A percentile compares a stretch with the other conserved stretches of the same genome.
phyloP scores from a whole-genome alignment of 768 basidiomycete genomes.

The Leccinum fibrillosum region DNA sequence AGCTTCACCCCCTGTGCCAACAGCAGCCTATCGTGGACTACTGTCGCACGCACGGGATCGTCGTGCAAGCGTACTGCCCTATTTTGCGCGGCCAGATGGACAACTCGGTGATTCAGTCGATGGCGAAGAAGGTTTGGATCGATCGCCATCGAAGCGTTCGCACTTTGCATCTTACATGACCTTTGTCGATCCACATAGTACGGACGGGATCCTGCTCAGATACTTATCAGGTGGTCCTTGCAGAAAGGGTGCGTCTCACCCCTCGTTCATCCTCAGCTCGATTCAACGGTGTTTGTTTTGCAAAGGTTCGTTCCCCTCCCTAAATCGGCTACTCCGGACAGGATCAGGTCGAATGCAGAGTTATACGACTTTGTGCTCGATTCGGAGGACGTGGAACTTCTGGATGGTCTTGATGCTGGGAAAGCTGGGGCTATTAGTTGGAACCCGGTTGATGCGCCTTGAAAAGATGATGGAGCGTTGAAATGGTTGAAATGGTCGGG shows the following conservation, averaged over 20 bases:
- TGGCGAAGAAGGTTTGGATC: slow-evolving; percentile 56
- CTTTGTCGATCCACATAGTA: slow-evolving; percentile 36
- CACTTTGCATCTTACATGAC: slow-evolving; percentile 4
- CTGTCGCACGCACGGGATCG: slow-evolving; percentile 57
- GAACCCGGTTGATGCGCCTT: slow-evolving; percentile 69
- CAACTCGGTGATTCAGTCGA: slow-evolving; percentile 47
- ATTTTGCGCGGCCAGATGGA: slow-evolving; percentile 59
- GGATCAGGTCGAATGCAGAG: slow-evolving; percentile 71
- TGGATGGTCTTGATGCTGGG: slow-evolving; percentile 73
- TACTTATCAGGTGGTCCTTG: slow-evolving; percentile 87
- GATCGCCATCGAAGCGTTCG: background rate
- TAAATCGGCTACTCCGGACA: slow-evolving; percentile 67
- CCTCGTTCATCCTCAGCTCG: background rate
- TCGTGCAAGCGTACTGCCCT: slow-evolving; percentile 75
- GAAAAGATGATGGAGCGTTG: slow-evolving; percentile 6
- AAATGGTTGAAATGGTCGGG: background rate
- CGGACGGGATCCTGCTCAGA: slow-evolving; percentile 65
- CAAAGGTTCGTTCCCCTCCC: slow-evolving; percentile 76
- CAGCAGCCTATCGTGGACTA: slow-evolving; percentile 76
- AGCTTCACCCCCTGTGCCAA: slow-evolving; percentile 84
- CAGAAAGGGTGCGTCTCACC: slow-evolving; percentile 62
- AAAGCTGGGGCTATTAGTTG: slow-evolving; percentile 72
- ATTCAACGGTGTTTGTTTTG: background rate
- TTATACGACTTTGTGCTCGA: slow-evolving; percentile 74
- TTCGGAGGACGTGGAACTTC: slow-evolving; percentile 56